These are phyloP conservation scores for Scheffersomyces titani DNA, from an alignment of 1,139 yeast genomes.

Conservation along the genomic window DNA sequence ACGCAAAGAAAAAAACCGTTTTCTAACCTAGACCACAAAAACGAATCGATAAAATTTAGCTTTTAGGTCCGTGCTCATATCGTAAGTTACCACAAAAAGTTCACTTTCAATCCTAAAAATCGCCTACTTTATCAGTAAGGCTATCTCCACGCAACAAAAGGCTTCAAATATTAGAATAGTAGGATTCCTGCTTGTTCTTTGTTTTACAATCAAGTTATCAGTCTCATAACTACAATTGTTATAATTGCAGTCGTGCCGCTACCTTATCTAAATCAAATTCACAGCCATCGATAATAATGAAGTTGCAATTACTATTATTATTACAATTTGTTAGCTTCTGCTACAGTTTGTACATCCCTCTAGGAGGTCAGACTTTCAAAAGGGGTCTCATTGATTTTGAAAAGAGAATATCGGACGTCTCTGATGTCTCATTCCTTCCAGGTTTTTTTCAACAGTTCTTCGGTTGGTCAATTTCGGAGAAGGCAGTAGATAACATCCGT, in stretches of 20 bases:
- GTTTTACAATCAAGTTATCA: background rate
- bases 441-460: background rate
- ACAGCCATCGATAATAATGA: background rate
- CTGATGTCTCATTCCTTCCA: background rate
- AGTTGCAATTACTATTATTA: background rate
- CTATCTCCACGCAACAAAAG: background rate
- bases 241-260: background rate
- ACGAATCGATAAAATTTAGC: background rate
- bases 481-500: slow-evolving; percentile 1
- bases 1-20: background rate
- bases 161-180: background rate
- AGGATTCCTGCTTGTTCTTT: background rate
- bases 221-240: background rate
- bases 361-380: background rate
- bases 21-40: background rate
- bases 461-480: background rate
- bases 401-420: background rate
- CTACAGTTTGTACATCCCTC: background rate
- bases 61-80: background rate
- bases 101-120: background rate
- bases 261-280: background rate
- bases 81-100: background rate
- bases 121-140: background rate
- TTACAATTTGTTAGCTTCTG: background rate
- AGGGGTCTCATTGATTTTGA: background rate